Percentiles rank a stretch among this genome's conserved stretches.
Conservation (phyloP, 2,329 filamentous ascomycete genomes). For the Aspergillus sp. region DNA sequence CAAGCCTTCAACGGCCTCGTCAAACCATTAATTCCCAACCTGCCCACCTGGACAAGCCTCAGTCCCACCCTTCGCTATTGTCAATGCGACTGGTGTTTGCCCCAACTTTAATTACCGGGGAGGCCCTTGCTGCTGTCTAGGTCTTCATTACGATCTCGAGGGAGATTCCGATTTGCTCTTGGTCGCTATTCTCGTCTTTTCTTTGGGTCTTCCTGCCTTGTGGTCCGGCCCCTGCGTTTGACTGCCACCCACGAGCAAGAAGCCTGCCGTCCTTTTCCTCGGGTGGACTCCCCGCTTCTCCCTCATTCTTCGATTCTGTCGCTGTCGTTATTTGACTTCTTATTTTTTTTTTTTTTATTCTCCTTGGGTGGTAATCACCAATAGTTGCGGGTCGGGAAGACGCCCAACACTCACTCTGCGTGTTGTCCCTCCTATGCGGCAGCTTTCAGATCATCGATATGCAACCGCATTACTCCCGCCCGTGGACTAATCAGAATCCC, state of each 20-base stretch:
- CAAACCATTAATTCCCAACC: constrained; percentile 9
- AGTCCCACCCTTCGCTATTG: constrained; percentile 10
- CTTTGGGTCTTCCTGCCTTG: constrained; percentile 6
- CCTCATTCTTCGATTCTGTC: neutral
- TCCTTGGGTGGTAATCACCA: neutral
- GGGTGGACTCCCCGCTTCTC: constrained; percentile 7
- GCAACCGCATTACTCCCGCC: constrained; percentile 36
- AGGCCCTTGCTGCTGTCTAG: constrained; percentile 6
- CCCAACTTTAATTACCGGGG: constrained; percentile 15
- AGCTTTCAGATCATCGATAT: constrained; percentile 24
- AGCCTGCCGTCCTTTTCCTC: constrained; percentile 1
- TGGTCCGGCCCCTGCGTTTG: neutral
- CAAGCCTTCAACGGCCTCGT: constrained; percentile 17
- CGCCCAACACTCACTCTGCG: neutral
- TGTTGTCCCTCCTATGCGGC: constrained; percentile 19
- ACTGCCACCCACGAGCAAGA: constrained; percentile 1
- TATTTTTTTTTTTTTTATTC: neutral
- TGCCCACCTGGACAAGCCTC: constrained; percentile 10
- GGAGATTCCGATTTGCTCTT: constrained; percentile 11
- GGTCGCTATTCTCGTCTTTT: constrained; percentile 2
- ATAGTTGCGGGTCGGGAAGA: neutral
- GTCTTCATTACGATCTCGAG: neutral
- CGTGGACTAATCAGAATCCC: constrained; percentile 25
- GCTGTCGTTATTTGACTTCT: neutral
- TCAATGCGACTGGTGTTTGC: constrained; percentile 10